phyloP scores from a whole-genome alignment of 768 basidiomycete genomes.

The Rhizopogon vesiculosus region DNA sequence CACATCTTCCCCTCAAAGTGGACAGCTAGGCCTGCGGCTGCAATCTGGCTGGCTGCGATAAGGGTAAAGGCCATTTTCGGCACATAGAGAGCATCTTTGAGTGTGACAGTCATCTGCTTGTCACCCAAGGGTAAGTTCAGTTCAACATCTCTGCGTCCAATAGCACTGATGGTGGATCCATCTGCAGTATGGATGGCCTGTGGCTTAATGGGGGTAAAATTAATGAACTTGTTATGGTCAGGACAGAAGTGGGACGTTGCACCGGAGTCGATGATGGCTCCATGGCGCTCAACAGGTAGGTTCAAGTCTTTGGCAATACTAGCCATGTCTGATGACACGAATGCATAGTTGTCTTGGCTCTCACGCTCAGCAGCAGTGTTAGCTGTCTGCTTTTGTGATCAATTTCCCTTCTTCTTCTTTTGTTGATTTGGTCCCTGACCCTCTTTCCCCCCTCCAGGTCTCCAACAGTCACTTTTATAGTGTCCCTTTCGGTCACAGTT shows the following conservation, averaged over 20 bases:
- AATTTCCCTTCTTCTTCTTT: neutral
- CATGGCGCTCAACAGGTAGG: neutral
- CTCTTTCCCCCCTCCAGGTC: neutral
- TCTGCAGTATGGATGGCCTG: neutral
- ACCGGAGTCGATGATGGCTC: neutral
- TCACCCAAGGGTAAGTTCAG: neutral
- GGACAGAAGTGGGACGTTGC: slow-evolving; percentile 2
- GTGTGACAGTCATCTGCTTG: neutral
- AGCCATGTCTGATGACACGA: neutral
- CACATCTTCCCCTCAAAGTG: neutral
- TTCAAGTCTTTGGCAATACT: neutral
- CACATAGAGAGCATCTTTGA: neutral
- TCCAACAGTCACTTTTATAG: neutral
- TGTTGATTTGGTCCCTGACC: neutral
- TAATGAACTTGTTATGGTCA: neutral
- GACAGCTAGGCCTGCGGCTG: neutral
- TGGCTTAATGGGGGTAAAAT: neutral
- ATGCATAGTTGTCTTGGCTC: neutral
- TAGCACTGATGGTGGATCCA: neutral
- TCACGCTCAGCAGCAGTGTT: neutral
- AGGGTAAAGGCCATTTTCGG: neutral
- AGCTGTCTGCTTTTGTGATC: neutral
- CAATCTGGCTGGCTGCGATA: neutral
- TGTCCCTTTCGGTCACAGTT: neutral
- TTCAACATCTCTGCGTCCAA: neutral